Evolutionary conservation across 139 green algal species (phyloP).

Genomic region (Chlamydomonas asymmetrica): DNA sequence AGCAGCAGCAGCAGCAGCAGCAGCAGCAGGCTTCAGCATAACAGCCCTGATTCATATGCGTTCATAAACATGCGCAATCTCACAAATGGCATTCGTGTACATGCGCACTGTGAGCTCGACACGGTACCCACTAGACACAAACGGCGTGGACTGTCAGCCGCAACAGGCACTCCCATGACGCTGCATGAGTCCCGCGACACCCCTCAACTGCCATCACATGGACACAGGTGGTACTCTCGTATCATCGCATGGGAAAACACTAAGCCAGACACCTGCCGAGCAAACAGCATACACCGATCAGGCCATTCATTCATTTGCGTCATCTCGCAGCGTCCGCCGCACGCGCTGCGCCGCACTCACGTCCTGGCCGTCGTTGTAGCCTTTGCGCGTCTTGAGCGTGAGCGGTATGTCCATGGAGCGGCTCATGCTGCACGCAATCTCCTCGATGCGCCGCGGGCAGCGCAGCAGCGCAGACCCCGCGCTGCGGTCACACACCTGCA

Average conservation of each 20-base stretch:
- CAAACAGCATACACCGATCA: too few relatives aligned
- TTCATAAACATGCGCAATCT: too few relatives aligned
- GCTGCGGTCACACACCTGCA: conserved; percentile 62
- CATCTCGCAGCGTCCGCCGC: not conserved
- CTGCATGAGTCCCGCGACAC: not conserved
- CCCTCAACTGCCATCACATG: not conserved
- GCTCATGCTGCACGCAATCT: conserved; percentile 64
- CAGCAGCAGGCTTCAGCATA: too few relatives aligned
- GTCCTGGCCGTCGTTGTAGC: conserved; percentile 69
- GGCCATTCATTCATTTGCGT: too few relatives aligned
- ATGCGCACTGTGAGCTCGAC: too few relatives aligned
- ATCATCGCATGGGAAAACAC: not conserved
- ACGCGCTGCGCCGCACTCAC: conserved; percentile 32
- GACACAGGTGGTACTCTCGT: not conserved
- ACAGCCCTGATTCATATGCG: too few relatives aligned
- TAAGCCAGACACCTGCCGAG: too few relatives aligned
- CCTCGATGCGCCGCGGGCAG: conserved; percentile 67
- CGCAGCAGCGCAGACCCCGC: conserved; percentile 84
- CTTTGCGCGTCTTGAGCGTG: conserved; percentile 91
- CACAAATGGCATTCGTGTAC: too few relatives aligned
- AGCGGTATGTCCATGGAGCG: conserved; percentile 63
- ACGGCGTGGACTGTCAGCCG: too few relatives aligned
- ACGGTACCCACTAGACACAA: too few relatives aligned
- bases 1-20: too few relatives aligned
- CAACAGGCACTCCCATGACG: not conserved